A percentile compares a stretch with the other conserved stretches of the same genome.
Conservation (phyloP, 768 basidiomycete genomes). For the Lactarius deliciosus region DNA sequence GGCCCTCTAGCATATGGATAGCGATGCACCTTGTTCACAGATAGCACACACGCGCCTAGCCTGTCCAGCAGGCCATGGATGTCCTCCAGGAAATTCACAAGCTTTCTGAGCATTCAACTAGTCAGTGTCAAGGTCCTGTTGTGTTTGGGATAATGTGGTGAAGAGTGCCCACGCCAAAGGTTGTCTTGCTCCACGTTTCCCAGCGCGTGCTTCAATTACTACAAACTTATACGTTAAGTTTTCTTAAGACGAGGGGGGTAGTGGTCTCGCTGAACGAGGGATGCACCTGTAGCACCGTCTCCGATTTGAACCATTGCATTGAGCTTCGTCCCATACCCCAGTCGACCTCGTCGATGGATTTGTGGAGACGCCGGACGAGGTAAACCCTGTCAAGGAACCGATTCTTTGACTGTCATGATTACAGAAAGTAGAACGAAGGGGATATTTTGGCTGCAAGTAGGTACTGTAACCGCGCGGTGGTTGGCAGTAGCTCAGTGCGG, state of each 20-base stretch:
- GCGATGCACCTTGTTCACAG: constrained; percentile 51
- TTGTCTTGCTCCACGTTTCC: constrained; percentile 15
- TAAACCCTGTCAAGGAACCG: too few relatives aligned
- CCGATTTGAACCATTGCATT: too few relatives aligned
- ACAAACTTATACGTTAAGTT: neutral
- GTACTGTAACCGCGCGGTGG: too few relatives aligned
- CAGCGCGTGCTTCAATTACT: constrained; percentile 25
- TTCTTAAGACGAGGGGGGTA: neutral
- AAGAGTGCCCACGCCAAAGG: constrained; percentile 14
- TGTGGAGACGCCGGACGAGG: too few relatives aligned
- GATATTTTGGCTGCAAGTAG: too few relatives aligned
- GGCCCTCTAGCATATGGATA: neutral
- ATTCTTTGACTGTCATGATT: too few relatives aligned
- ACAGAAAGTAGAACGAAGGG: too few relatives aligned
- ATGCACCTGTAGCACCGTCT: neutral
- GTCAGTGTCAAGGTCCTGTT: neutral
- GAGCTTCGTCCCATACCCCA: too few relatives aligned
- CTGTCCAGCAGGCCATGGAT: constrained; percentile 53
- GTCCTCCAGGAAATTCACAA: constrained; percentile 43
- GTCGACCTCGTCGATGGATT: too few relatives aligned
- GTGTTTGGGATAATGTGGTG: neutral
- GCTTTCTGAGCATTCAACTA: constrained; percentile 41
- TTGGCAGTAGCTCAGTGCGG: too few relatives aligned
- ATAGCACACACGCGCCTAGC: constrained; percentile 52
- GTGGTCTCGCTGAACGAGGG: neutral